Conservation (phyloP, 2,329 filamentous ascomycete genomes). For the Orbilia javanica region DNA sequence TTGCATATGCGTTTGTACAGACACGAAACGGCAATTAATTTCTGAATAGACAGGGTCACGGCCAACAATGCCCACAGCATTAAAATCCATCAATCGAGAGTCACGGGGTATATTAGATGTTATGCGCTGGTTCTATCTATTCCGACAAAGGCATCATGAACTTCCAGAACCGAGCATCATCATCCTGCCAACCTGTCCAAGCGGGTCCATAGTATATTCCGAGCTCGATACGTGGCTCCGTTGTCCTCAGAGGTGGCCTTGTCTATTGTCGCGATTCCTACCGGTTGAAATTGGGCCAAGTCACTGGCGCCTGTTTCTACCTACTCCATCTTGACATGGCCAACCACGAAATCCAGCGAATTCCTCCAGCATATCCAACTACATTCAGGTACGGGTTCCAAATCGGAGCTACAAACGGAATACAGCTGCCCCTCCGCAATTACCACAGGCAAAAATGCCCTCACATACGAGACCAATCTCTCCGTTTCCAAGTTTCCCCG, state of each 20-base stretch:
- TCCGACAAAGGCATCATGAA: conserved; percentile 43
- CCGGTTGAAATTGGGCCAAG: conserved; percentile 38
- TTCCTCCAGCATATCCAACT: conserved; percentile 49
- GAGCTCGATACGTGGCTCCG: conserved; percentile 52
- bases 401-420: conserved; percentile 44
- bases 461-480: conserved; percentile 20
- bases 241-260: background rate
- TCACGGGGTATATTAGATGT: conserved; percentile 29
- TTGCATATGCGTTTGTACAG: conserved; percentile 54
- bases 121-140: conserved; percentile 58
- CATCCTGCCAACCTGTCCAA: conserved; percentile 24
- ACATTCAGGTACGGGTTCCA: conserved; percentile 34
- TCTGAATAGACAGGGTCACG: conserved; percentile 23
- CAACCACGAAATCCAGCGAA: conserved; percentile 45
- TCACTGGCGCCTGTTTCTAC: conserved; percentile 53
- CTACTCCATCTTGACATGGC: conserved; percentile 54
- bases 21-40: conserved; percentile 12
- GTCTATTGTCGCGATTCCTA: conserved; percentile 27
- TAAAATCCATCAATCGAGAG: conserved; percentile 32
- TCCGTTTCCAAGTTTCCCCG: conserved; percentile 37
- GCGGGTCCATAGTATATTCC: conserved; percentile 32
- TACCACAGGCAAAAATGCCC: conserved; percentile 13
- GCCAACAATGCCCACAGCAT: conserved; percentile 46
- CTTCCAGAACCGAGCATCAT: conserved; percentile 22
- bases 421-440: conserved; percentile 23